phyloP scores from a whole-genome alignment of 1,284 basidiomycete genomes.

The Fomitopsis palustris region DNA sequence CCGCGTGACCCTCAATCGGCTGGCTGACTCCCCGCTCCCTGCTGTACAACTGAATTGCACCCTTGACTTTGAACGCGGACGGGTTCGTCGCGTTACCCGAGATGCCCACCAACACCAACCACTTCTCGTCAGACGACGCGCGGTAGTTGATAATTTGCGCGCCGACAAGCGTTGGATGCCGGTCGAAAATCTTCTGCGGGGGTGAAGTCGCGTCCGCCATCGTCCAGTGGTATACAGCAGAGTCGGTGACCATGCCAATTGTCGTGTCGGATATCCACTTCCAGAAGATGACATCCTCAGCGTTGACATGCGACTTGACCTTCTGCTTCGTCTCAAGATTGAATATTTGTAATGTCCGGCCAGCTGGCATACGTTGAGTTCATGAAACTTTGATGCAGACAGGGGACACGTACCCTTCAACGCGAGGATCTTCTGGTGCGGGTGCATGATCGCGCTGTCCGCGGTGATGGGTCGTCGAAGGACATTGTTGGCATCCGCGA shows the following conservation, averaged over 20 bases:
- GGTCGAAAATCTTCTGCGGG: slow-evolving; percentile 93
- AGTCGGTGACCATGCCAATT: slow-evolving; percentile 95
- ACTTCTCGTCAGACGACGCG: slow-evolving; percentile 89
- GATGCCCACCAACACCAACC: slow-evolving; percentile 96
- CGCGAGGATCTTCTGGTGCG: slow-evolving; percentile 94
- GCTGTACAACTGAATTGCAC: slow-evolving; percentile 94
- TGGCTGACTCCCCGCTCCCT: slow-evolving; percentile 93
- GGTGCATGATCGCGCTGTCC: slow-evolving; percentile 99
- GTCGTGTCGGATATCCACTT: slow-evolving; percentile 94
- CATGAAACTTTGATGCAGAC: neutral
- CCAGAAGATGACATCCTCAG: slow-evolving; percentile 98
- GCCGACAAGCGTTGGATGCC: slow-evolving; percentile 91
- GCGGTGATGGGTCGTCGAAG: slow-evolving; percentile 95
- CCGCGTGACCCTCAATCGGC: slow-evolving; percentile 98
- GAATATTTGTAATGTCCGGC: slow-evolving; percentile 95
- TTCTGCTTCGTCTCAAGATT: slow-evolving; percentile 98
- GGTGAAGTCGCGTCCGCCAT: slow-evolving; percentile 70
- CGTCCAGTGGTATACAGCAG: slow-evolving; percentile 93
- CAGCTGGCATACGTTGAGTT: slow-evolving; percentile 48
- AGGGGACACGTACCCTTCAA: slow-evolving; percentile 69
- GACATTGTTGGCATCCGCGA: slow-evolving; percentile 93
- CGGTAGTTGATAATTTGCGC: slow-evolving; percentile 99
- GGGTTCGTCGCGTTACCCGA: slow-evolving; percentile 91
- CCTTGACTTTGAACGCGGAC: slow-evolving; percentile 96
- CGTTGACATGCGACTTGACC: slow-evolving; percentile 93